These are phyloP conservation scores for Straminergon stramineum DNA, from an alignment of 225 moss, liverwort and hornwort species.

Conservation along the genomic window DNA sequence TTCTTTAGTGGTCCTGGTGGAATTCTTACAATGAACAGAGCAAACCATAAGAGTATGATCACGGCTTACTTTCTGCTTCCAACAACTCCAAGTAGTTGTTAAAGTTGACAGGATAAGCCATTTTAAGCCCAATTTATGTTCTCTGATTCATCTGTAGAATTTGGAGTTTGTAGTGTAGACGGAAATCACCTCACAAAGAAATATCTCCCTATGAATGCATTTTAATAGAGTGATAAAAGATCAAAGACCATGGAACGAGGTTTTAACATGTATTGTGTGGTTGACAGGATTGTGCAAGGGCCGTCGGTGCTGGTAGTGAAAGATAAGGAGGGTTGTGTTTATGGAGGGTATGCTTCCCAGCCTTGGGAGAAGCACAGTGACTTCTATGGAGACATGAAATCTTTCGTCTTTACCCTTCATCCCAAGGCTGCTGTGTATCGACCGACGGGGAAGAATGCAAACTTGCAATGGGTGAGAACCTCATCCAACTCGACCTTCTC, in stretches of 20 bases:
- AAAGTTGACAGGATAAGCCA: background rate
- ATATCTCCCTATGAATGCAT: background rate
- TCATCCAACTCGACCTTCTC: background rate
- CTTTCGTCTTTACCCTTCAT: constrained; percentile 68
- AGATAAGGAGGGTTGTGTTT: constrained; percentile 76
- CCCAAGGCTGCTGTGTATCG: constrained; percentile 60
- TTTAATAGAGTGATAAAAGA: background rate
- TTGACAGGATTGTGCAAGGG: constrained; percentile 54
- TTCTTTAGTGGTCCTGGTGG: background rate
- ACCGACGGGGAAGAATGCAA: constrained; percentile 72
- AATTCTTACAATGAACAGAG: background rate
- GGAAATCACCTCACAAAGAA: background rate
- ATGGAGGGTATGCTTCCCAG: constrained; percentile 93
- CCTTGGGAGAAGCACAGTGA: constrained; percentile 78
- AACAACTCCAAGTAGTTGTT: background rate
- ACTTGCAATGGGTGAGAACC: constrained; percentile 82
- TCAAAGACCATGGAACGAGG: background rate
- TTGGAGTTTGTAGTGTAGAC: background rate
- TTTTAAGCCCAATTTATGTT: background rate
- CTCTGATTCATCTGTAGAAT: background rate
- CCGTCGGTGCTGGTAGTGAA: constrained; percentile 80
- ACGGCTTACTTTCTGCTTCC: background rate
- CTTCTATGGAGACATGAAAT: constrained; percentile 96
- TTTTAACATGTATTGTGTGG: background rate
- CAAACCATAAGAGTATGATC: background rate